Evolutionary conservation across 139 green algal species (phyloP), one percentile per base, ranked within the genome.

Genomic region (Chlorella ohadii): DNA sequence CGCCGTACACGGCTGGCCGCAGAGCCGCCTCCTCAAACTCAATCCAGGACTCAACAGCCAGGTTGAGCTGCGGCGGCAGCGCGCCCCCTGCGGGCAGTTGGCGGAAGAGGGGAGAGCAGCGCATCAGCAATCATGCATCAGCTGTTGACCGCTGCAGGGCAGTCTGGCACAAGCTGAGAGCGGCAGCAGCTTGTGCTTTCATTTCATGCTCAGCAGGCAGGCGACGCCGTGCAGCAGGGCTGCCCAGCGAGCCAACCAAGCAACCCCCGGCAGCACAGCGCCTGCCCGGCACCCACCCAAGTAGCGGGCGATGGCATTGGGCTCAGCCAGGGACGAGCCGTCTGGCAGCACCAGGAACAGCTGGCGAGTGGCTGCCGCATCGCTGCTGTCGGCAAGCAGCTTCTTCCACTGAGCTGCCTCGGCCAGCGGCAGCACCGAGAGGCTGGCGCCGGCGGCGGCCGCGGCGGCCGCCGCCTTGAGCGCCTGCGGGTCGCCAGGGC

Each of bases 1-100:
- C 47, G 47, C 83, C 47, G 59, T 90, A 83, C 6, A 87, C 76
- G 6, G 90, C 86, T 0, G 91, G 88, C 0, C 91, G 90, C 83
- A 96, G 86, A 0, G 81, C 38, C 5, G 19, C 44, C 31, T 91
- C 92, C 65, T 95, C 89, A 88, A 88, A 95, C 38, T 95, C 90
- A 28, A 95, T 44, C 92, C 92, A 95, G 19, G 82, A 66, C 28
- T 92, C 81, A 15, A n/a, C 31, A 31, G 25, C 20, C 28, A 89
- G 67, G 65, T 86, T 73, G 16, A 83, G 39, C 36, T 66, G 34
- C 15, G 56, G 57, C 34, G 64, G 33, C 63, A 82, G 59, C 59
- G 59, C 36, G 5, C 25, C 33, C 55, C 65, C 56, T 67, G 44
- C 41, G 39, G 19, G 34, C 25, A 9, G 44, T 44, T 31, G n/a